phyloP scores from a whole-genome alignment of 768 basidiomycete genomes.

The Lactifluus volemus region DNA sequence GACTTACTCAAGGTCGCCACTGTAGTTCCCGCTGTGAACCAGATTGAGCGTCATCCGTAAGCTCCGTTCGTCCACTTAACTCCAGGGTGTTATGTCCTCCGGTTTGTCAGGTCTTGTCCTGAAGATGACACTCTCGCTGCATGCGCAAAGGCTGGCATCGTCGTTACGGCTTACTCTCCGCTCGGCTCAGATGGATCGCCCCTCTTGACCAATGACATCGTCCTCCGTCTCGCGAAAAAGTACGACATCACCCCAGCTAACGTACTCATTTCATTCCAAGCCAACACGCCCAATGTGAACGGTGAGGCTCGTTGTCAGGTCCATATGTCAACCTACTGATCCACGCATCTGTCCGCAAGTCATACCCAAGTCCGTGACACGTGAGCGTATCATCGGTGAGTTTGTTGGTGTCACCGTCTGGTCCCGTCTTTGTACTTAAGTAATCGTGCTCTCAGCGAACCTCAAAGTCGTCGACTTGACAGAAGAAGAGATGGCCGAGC shows the following conservation, averaged over 20 bases:
- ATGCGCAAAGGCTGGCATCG: conserved; percentile 56
- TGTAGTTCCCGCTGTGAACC: conserved; percentile 68
- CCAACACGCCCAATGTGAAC: conserved; percentile 50
- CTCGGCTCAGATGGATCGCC: conserved; percentile 67
- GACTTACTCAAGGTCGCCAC: conserved; percentile 46
- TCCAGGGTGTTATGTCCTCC: not conserved
- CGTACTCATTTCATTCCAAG: conserved; percentile 64
- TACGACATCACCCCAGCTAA: conserved; percentile 53
- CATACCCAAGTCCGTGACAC: conserved; percentile 70
- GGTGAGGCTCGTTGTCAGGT: conserved; percentile 27
- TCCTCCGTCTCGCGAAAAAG: conserved; percentile 54
- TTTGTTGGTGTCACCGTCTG: not conserved
- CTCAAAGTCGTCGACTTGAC: conserved; percentile 50
- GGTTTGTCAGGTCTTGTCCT: conserved; percentile 41
- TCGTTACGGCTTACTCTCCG: conserved; percentile 71
- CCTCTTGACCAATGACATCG: conserved; percentile 49
- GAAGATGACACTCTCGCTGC: conserved; percentile 57
- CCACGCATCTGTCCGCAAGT: conserved; percentile 30
- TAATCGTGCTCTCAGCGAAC: conserved; percentile 36
- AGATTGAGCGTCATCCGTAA: conserved; percentile 69
- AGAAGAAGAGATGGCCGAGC: conserved; percentile 48
- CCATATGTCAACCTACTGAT: conserved; percentile 17
- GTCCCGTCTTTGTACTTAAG: not conserved
- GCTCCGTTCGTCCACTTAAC: conserved; percentile 19
- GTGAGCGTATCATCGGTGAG: conserved; percentile 49